phyloP scores from a whole-genome alignment of 371 early-diverging fungal species.

The Haplosporangium sp. region DNA sequence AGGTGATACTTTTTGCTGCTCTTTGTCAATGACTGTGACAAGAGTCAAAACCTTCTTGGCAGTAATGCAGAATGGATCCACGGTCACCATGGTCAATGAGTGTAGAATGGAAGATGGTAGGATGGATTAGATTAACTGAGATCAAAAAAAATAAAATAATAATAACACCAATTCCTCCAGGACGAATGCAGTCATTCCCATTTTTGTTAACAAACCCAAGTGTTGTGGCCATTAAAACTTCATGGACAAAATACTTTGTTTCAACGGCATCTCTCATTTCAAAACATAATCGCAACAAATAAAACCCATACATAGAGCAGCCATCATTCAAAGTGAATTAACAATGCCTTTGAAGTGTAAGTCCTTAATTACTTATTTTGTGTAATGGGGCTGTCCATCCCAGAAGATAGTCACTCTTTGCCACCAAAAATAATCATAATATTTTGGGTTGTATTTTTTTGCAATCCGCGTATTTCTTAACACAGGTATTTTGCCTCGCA shows the following conservation, averaged over 20 bases:
- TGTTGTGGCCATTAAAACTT: not conserved
- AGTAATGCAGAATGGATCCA: conserved; percentile 39
- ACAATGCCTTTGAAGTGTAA: not conserved
- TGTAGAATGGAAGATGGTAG: too few relatives aligned
- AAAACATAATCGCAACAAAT: not conserved
- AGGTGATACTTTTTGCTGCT: conserved; percentile 21
- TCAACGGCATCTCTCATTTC: not conserved
- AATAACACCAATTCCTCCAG: too few relatives aligned
- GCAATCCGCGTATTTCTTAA: not conserved
- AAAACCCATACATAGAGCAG: not conserved
- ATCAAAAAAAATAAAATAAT: too few relatives aligned
- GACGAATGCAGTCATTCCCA: not conserved
- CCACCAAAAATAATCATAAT: conserved; percentile 15
- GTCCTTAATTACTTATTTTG: not conserved
- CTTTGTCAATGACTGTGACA: conserved; percentile 47
- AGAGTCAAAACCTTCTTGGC: conserved; percentile 53
- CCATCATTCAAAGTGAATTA: not conserved
- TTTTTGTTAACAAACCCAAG: too few relatives aligned
- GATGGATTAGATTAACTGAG: too few relatives aligned
- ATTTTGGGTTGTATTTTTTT: not conserved
- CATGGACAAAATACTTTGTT: not conserved
- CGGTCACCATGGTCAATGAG: not conserved
- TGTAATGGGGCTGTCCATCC: not conserved
- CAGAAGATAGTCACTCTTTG: conserved; percentile 12
- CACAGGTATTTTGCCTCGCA: not conserved